A percentile compares a stretch with the other conserved stretches of the same genome.
These are phyloP conservation scores for Nephelium lappaceum DNA, from an alignment of 345 rosid genomes.

Conservation along the genomic window DNA sequence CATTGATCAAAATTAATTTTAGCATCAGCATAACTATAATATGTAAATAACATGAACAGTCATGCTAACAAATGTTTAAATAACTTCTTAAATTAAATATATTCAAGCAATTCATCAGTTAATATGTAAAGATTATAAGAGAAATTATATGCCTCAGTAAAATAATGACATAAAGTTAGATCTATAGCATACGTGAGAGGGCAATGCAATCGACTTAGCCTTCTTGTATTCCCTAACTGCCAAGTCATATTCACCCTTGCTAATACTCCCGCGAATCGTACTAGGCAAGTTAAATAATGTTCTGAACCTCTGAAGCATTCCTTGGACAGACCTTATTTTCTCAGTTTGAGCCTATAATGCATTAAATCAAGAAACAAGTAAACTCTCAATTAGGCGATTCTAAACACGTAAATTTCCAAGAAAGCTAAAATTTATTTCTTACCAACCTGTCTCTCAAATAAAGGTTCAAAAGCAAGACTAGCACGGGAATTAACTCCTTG, in stretches of 20 bases:
- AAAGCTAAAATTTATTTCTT: conserved; percentile 13
- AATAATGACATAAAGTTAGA: conserved; percentile 13
- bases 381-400: conserved; percentile 1
- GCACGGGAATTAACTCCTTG: conserved; percentile 83
- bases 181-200: conserved; percentile 76
- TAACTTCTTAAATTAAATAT: neutral
- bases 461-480: conserved; percentile 84
- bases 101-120: neutral
- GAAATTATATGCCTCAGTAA: neutral
- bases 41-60: neutral
- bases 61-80: neutral
- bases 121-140: conserved; percentile 8
- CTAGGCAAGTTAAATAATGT: conserved; percentile 95
- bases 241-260: conserved; percentile 96
- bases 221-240: conserved; percentile 98
- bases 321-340: conserved; percentile 98
- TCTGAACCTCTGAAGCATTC: conserved; percentile 96
- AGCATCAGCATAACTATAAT: neutral
- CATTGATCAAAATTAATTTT: conserved; percentile 1
- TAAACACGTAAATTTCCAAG: conserved; percentile 11
- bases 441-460: conserved; percentile 97
- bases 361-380: conserved; percentile 22
- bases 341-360: conserved; percentile 88
- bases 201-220: conserved; percentile 95
- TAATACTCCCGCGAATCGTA: conserved; percentile 86